phyloP scores from a whole-genome alignment of 176 grass and related monocot genomes.

The Zoysia japonica region DNA sequence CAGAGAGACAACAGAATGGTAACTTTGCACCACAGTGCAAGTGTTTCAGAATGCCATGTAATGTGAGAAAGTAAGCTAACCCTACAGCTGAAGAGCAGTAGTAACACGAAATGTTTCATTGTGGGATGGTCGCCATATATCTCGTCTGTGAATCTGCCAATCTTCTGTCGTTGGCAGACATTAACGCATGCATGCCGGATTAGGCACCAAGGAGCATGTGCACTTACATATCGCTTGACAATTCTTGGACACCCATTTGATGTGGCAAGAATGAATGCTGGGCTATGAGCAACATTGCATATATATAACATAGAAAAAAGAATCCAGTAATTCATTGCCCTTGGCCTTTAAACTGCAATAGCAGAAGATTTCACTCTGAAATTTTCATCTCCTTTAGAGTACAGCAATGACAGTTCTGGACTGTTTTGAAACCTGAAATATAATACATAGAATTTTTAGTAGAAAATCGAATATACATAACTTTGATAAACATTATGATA shows the following conservation, averaged over 20 bases:
- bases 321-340: background rate
- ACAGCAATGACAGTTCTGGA: background rate
- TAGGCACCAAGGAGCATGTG: slow-evolving; percentile 1
- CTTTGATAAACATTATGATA: too few relatives aligned
- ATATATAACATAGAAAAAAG: background rate
- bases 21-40: background rate
- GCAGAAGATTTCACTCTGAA: background rate
- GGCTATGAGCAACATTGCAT: background rate
- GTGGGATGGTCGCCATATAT: background rate
- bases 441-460: background rate
- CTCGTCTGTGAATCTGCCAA: background rate
- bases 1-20: background rate
- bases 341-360: background rate
- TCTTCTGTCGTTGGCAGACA: background rate
- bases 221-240: background rate
- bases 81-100: background rate
- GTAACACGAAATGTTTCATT: background rate
- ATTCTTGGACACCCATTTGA: background rate
- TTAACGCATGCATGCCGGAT: background rate
- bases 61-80: background rate
- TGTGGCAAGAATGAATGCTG: background rate
- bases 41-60: background rate
- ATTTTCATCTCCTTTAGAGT: background rate
- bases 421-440: background rate
- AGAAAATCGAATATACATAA: background rate